Base-by-base conservation (phyloP, 2,329 filamentous ascomycete species). In the Aspergillus fischeri region DNA sequence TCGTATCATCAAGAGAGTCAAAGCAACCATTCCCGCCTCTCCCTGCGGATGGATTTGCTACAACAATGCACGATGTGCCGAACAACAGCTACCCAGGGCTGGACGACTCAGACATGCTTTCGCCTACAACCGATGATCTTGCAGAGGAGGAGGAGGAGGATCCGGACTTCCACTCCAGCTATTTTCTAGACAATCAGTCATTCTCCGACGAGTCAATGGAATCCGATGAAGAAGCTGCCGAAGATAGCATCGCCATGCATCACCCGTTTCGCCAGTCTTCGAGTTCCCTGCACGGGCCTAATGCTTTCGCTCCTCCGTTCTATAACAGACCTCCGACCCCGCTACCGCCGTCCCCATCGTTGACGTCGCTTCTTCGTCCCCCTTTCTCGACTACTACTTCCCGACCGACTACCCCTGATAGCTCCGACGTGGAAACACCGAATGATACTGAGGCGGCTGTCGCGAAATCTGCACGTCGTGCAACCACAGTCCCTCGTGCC, bases 271-370 rank as follows among this genome's bases (percentile, higher is more conserved):
- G 71, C 53, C 75, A 75, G 51, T 78, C 75, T 5, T 69, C 70
- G 28, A 67, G 71, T 51, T 78, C 76, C 1, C 69, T 78, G 25
- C 70, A 76, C 38, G 73, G 75, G 7, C 71, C 74, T 9, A 75
- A 78, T 68, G 73, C 70, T 56, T 89, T 88, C 72, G 84, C 83
- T 10, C 94, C 94, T 27, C 94, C 94, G 17, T 97, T 97, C 80
- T 99, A 99, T 80, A 95, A 95, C 63, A 86, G 93, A 3, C 94
- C 94, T n/a, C 94, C 94, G 0, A 97, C 92, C 2, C 93, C 94
- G 3, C 81, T 97, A 0, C 94, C 94, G 0, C 93, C 93, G 0
- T 96, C 92, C 0, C 94, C 94, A 0, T 96, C 91, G 1, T 78
- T 99, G 63, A 97, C 93, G 0, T 96, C 92, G 11, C 86, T 99